Conservation (phyloP, 257 asterid species). For the Knoxia roxburghii region DNA sequence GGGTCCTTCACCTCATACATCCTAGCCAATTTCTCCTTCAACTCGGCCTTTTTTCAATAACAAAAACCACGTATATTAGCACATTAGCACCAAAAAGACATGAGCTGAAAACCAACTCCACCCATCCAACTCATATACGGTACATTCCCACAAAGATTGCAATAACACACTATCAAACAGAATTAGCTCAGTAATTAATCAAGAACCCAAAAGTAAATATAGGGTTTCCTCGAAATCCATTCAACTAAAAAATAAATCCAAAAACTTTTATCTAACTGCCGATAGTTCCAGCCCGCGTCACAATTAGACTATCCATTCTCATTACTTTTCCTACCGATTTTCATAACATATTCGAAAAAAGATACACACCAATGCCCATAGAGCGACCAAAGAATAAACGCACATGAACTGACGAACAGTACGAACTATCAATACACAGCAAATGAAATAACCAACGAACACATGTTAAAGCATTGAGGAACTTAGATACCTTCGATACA, state of each 20-base stretch:
- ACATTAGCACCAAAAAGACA: neutral
- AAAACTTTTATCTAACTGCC: neutral
- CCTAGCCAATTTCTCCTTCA: conserved; percentile 71
- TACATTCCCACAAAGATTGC: neutral
- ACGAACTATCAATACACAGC: neutral
- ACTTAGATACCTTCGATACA: conserved; percentile 64
- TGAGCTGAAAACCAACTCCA: neutral
- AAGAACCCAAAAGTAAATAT: neutral
- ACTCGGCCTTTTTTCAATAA: conserved; percentile 44
- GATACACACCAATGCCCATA: too few species aligned
- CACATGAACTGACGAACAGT: neutral
- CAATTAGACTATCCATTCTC: neutral
- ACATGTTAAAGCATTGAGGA: neutral
- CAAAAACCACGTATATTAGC: too few species aligned
- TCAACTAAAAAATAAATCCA: neutral
- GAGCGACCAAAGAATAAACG: neutral
- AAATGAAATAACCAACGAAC: neutral
- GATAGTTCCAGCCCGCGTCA: neutral
- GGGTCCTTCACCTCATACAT: conserved; percentile 80
- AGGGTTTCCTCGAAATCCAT: neutral
- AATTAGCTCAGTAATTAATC: neutral
- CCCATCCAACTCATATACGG: neutral
- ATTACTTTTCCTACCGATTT: too few species aligned
- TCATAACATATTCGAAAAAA: too few species aligned
- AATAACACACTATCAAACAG: neutral